Evolutionary conservation across 768 basidiomycete genomes (phyloP).

Genomic region (Boletus huronensis): DNA sequence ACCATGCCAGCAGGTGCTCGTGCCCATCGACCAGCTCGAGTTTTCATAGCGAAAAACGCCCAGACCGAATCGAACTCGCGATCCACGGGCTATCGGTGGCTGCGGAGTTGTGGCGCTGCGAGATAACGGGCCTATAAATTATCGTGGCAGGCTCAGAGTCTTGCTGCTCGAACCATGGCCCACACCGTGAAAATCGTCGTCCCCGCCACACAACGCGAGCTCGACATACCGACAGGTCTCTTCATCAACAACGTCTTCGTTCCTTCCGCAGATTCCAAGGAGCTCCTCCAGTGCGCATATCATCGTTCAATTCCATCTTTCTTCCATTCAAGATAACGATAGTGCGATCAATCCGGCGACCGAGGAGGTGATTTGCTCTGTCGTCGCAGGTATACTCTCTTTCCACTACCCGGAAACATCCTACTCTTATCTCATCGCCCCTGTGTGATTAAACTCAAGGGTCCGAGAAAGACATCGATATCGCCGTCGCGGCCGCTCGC

Average conservation of each 20-base stretch:
- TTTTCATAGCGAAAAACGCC: background rate
- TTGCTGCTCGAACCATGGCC: slow-evolving; percentile 41
- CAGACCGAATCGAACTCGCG: background rate
- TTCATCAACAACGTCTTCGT: slow-evolving; percentile 93
- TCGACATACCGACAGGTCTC: slow-evolving; percentile 73
- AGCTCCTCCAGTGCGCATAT: slow-evolving; percentile 55
- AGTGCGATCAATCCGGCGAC: slow-evolving; percentile 82
- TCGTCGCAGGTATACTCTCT: slow-evolving; percentile 51
- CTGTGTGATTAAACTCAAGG: slow-evolving; percentile 35
- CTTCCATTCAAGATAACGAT: slow-evolving; percentile 15
- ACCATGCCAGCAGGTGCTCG: background rate
- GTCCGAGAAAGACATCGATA: slow-evolving; percentile 74
- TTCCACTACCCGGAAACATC: background rate
- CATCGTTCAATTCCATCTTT: slow-evolving; percentile 4
- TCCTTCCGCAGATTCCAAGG: slow-evolving; percentile 63
- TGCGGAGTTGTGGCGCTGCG: slow-evolving; percentile 9
- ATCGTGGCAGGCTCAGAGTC: no score
- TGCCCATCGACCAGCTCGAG: background rate
- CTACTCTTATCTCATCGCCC: background rate
- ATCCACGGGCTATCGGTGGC: background rate
- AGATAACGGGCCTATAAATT: slow-evolving; percentile 14
- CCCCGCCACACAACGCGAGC: slow-evolving; percentile 42
- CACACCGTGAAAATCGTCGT: slow-evolving; percentile 39
- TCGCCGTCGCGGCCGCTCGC: slow-evolving; percentile 80
- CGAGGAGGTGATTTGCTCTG: slow-evolving; percentile 66